These are phyloP conservation scores for Fusarium sp. DNA, from an alignment of 2,329 filamentous ascomycete genomes.

Conservation along the genomic window DNA sequence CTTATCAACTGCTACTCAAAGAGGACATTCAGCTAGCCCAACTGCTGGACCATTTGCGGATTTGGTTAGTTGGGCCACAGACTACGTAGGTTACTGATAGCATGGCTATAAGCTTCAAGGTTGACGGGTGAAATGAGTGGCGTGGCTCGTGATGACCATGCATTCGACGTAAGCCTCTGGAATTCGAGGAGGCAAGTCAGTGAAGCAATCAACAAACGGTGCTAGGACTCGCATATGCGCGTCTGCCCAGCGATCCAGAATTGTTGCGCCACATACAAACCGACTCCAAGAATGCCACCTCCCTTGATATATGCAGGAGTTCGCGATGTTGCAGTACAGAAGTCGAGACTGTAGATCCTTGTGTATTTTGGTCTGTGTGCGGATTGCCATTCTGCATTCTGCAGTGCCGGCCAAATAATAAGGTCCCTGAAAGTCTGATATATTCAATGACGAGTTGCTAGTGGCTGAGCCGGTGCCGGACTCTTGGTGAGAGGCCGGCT, in stretches of 20 bases:
- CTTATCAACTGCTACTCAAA: slow-evolving; percentile 5
- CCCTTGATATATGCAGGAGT: slow-evolving; percentile 14
- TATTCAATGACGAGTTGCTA: slow-evolving; percentile 33
- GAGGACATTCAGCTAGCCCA: not conserved
- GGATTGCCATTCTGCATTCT: slow-evolving; percentile 1
- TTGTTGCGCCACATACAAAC: slow-evolving; percentile 12
- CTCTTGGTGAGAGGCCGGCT: slow-evolving; percentile 18
- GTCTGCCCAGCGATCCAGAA: slow-evolving; percentile 11
- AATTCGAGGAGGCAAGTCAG: slow-evolving; percentile 26
- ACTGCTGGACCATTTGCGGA: not conserved
- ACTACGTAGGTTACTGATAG: not conserved
- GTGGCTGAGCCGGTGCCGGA: slow-evolving; percentile 28
- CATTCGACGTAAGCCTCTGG: slow-evolving; percentile 24
- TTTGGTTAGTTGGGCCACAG: not conserved
- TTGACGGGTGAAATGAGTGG: slow-evolving; percentile 7
- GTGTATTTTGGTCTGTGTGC: not conserved
- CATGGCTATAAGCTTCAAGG: not conserved
- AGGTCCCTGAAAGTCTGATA: slow-evolving; percentile 21
- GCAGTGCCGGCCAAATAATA: slow-evolving; percentile 3
- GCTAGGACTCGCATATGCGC: slow-evolving; percentile 20
- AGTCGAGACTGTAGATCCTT: slow-evolving; percentile 1
- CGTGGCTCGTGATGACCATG: slow-evolving; percentile 30
- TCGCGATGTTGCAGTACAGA: slow-evolving; percentile 9
- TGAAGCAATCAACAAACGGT: slow-evolving; percentile 28
- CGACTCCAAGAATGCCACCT: slow-evolving; percentile 23